Evolutionary conservation across 495 filamentous ascomycete species (phyloP).

Genomic region (Tuber borchii): DNA sequence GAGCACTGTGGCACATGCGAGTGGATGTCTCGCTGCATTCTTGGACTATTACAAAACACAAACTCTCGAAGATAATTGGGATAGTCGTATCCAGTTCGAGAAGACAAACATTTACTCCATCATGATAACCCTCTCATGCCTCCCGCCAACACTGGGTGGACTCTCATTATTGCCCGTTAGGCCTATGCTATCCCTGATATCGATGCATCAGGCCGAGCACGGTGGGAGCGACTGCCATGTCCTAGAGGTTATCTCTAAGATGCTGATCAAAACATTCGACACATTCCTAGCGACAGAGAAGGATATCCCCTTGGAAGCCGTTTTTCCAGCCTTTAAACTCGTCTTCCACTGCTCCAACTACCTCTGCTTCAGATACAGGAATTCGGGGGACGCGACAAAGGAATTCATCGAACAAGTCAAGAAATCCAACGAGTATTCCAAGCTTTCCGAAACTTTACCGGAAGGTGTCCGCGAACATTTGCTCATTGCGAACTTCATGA

Average conservation of each 20-base stretch:
- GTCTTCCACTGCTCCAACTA: neutral
- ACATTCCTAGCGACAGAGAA: neutral
- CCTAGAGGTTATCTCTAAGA: neutral
- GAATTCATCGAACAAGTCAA: neutral
- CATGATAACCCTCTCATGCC: conserved; percentile 1
- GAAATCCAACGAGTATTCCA: neutral
- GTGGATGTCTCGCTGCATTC: conserved; percentile 7
- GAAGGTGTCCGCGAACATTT: neutral
- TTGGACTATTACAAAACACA: conserved; percentile 20
- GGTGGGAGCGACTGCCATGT: neutral
- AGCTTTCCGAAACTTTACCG: neutral
- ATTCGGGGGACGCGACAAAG: neutral
- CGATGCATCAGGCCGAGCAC: neutral
- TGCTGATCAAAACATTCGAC: neutral
- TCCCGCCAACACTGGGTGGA: neutral
- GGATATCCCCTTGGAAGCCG: neutral
- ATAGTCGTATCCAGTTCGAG: neutral
- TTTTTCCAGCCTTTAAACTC: neutral
- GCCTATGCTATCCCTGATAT: neutral
- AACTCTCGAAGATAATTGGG: neutral
- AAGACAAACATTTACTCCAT: neutral
- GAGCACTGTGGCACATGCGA: neutral
- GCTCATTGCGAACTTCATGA: neutral
- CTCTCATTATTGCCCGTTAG: neutral
- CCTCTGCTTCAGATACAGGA: conserved; percentile 1